Evolutionary conservation across 176 grass and related monocot genomes (phyloP), one percentile per base, ranked within the genome.

Genomic region (Rhynchospora breviuscula): DNA sequence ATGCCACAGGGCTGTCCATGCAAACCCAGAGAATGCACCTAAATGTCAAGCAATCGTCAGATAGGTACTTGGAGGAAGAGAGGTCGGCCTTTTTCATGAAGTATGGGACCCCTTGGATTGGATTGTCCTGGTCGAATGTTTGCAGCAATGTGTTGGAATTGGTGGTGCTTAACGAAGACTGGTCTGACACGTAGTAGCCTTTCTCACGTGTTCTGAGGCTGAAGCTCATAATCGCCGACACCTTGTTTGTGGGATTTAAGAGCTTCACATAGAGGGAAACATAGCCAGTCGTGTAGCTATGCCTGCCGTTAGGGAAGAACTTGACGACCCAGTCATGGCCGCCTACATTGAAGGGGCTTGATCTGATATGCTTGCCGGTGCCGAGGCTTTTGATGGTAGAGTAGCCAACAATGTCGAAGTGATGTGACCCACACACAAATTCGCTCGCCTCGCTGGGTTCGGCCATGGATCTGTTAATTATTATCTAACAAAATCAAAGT

Each of bases 11-110:
- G 25, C 3, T 66, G 51, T 66, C 60, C 59, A 26, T 82, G 63
- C 60, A 82, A 49, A 82, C 79, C 79, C 79, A 82, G 46, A 82
- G 19, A 35, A 82, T 82, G 79, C 79, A 82, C 46, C 59, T 40
- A 64, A 82, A 48, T 53, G 79, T 82, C 46, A 82, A 48, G 43
- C 79, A 26, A 67, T 82, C 79, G 2, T 82, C 79, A 0, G 21
- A 31, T 22, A 82, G 60, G 63, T 67, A 82, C 45, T 82, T 82
- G 59, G 79, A 48, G 46, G 79, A 82, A 48, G 79, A 62, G 59
- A 82, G 63, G 18, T 82, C 79, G 2, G 79, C 35, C 25, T 64
- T 63, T 52, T 64, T 82, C 44, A 67, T 82, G 59, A 67, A 82
- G 11, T 82, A 82, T 2, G 59, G 61, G 25, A 52, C 21, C 17